A percentile compares a stretch with the other conserved stretches of the same genome.
These are phyloP conservation scores for Panaeolus cyanescens DNA, from an alignment of 768 basidiomycete species.

Conservation along the genomic window DNA sequence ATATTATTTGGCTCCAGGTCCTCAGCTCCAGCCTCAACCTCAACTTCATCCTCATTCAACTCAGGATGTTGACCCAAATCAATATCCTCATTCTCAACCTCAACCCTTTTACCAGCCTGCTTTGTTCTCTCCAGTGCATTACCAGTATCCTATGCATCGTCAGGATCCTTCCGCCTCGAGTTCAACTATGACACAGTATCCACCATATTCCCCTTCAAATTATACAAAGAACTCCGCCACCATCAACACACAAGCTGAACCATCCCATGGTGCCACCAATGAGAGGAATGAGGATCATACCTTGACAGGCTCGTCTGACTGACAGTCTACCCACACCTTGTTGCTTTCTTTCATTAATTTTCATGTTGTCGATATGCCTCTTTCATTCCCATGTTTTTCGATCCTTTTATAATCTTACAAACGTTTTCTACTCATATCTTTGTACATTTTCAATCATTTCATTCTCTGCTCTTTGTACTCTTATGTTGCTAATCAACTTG, in stretches of 20 bases:
- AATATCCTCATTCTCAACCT: conserved; percentile 25
- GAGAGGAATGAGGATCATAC: background rate
- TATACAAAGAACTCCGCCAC: background rate
- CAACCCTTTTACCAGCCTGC: conserved; percentile 25
- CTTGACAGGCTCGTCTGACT: background rate
- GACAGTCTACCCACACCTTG: background rate
- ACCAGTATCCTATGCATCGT: conserved; percentile 8
- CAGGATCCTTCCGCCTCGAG: background rate
- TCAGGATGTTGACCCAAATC: conserved; percentile 12
- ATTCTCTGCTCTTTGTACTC: background rate
- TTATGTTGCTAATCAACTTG: background rate
- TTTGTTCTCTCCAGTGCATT: conserved; percentile 19
- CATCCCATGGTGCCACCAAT: background rate
- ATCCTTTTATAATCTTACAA: background rate
- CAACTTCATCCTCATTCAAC: conserved; percentile 25
- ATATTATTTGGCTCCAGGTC: conserved; percentile 48
- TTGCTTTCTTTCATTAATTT: background rate
- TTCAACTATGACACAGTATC: background rate
- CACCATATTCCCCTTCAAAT: background rate
- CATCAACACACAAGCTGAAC: background rate
- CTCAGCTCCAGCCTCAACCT: conserved; percentile 34
- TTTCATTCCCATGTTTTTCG: background rate
- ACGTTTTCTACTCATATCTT: background rate
- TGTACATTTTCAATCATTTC: background rate
- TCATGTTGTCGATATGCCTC: background rate